phyloP scores from a whole-genome alignment of 179 eudicot species.

The Patellifolia procumbens region DNA sequence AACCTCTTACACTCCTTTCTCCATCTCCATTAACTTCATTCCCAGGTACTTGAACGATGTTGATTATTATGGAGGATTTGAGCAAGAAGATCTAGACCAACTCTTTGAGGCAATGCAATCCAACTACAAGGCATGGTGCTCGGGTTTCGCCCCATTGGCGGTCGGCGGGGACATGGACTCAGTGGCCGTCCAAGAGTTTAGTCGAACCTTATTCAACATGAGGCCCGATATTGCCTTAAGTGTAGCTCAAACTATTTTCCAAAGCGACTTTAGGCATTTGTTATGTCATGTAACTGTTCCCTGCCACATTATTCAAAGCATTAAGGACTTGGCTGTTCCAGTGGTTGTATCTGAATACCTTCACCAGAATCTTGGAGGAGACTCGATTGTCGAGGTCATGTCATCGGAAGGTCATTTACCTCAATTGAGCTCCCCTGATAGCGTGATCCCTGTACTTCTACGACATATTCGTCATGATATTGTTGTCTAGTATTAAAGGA shows the following conservation, averaged over 20 bases:
- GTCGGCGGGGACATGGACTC: conserved; percentile 94
- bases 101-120: conserved; percentile 72
- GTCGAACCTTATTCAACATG: conserved; percentile 89
- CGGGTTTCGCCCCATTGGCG: conserved; percentile 73
- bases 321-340: conserved; percentile 89
- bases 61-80: conserved; percentile 87
- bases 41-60: conserved; percentile 82
- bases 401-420: conserved; percentile 87
- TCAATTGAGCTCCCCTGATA: conserved; percentile 84
- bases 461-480: conserved; percentile 74
- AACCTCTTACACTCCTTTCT: neutral
- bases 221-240: conserved; percentile 85
- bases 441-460: conserved; percentile 67
- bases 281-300: conserved; percentile 62
- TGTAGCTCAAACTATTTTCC: conserved; percentile 68
- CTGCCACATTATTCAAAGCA: conserved; percentile 82
- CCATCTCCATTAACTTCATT: neutral
- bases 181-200: conserved; percentile 83
- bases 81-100: conserved; percentile 72
- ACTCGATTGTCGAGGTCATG: conserved; percentile 87
- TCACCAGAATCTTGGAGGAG: conserved; percentile 72
- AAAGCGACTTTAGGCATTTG: conserved; percentile 58
- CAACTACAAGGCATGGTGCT: conserved; percentile 85
- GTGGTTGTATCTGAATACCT: conserved; percentile 85
- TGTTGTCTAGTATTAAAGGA: conserved; percentile 14